Conservation (phyloP, 192 early-diverging fungal genomes). For the Chytriomyces hyalinus region DNA sequence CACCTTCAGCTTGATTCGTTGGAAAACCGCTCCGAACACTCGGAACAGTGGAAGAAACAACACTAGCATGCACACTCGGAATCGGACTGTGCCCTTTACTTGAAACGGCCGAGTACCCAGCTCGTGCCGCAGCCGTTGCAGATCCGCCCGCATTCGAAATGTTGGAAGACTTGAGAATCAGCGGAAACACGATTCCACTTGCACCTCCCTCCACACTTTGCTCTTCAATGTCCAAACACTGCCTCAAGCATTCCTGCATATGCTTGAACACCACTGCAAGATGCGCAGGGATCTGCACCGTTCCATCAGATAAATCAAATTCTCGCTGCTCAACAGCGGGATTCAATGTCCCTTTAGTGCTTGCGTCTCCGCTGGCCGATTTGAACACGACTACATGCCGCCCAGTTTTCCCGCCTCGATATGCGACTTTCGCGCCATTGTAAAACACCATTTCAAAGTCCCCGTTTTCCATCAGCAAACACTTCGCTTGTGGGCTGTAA, state of each 20-base stretch:
- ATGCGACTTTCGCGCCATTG: constrained; percentile 62
- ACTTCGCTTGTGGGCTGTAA: constrained; percentile 74
- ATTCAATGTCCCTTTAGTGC: not conserved
- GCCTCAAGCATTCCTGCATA: constrained; percentile 57
- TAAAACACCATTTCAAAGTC: constrained; percentile 70
- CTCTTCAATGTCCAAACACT: constrained; percentile 55
- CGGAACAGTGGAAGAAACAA: constrained; percentile 11
- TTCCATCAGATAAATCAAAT: not conserved
- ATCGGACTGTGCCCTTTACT: not conserved
- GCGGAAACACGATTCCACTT: constrained; percentile 28
- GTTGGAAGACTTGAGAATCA: constrained; percentile 58
- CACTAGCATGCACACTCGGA: constrained; percentile 2
- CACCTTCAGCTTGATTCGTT: not conserved
- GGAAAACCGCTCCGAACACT: not conserved
- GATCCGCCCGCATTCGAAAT: not conserved
- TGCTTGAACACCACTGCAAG: constrained; percentile 48
- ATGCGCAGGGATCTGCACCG: constrained; percentile 40
- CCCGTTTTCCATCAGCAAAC: constrained; percentile 69
- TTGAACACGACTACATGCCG: not conserved
- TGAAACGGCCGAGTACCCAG: not conserved
- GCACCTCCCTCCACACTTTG: constrained; percentile 26
- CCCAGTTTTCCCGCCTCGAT: not conserved
- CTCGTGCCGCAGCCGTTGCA: not conserved
- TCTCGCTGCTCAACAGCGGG: not conserved
- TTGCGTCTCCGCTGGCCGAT: constrained; percentile 7